Evolutionary conservation across 345 rosid genomes (phyloP), one percentile per base, ranked within the genome.

Genomic region (Hevea brasiliensis): DNA sequence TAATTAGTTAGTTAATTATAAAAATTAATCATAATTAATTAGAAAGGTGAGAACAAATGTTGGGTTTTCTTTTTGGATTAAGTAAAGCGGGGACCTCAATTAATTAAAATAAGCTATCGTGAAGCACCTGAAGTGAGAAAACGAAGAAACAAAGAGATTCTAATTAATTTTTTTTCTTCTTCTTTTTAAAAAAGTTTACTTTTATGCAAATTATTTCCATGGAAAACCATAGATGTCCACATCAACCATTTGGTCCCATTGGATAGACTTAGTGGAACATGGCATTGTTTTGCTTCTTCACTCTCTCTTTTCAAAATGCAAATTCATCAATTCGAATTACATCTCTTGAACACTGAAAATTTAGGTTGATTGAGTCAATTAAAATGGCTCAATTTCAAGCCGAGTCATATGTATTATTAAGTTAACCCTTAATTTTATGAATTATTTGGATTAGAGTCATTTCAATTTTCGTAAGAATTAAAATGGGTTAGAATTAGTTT

Each of bases 81-180:
- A 42, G 47, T 23, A 72, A 77, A 74, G 81, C 76, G 51, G 70
- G 14, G n/a, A 54, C 27, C 20, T 50, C 42, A 44, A 4, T 8
- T 40, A 9, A 40, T 65, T 73, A 68, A 76, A 76, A 64, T 70
- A 76, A 65, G 55, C 12, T 47, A 72, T 72, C 75, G 74, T 75
- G 78, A 69, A 72, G 65, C 84, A 75, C 74, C 80, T 75, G 78
- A 65, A 47, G 11, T 10, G 40, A 27, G 44, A 58, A 70, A 56
- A 51, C 27, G 10, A 41, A 4, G 32, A 44, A 60, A 53, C 72
- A 32, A 4, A 63, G 76, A n/a, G 77, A 65, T 66, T 79, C 82
- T 65, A 47, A 8, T 61, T 8, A 2, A 17, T 45, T 1, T 65
- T 18, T 26, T 66, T 69, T 41, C 6, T 54, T 5, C 35, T 10